These are phyloP conservation scores for Anthracocystis setariae DNA, from an alignment of 1,284 basidiomycete genomes.

Conservation along the genomic window DNA sequence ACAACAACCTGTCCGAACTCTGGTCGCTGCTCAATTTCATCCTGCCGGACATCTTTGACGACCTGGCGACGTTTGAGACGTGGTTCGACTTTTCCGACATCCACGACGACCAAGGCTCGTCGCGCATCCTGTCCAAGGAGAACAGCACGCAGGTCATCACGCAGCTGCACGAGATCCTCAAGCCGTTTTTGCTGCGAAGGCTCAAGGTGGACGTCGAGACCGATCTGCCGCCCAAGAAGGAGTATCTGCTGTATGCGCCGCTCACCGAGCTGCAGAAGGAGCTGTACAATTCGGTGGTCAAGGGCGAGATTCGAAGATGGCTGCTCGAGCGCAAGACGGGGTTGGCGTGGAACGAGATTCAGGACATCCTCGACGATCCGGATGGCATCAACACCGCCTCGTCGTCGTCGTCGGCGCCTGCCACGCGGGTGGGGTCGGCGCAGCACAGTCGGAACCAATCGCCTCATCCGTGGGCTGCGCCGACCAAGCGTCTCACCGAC, in stretches of 20 bases:
- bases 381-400: constrained; percentile 42
- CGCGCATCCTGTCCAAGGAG: constrained; percentile 70
- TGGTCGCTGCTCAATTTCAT: constrained; percentile 92
- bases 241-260: constrained; percentile 86
- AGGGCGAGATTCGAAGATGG: constrained; percentile 55
- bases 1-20: constrained; percentile 93
- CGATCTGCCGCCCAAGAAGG: constrained; percentile 64
- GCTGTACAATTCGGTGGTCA: constrained; percentile 76
- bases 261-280: constrained; percentile 82
- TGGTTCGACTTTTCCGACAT: constrained; percentile 71
- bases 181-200: constrained; percentile 63
- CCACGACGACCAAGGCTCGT: constrained; percentile 38
- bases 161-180: constrained; percentile 64
- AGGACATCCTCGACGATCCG: constrained; percentile 48
- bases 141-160: constrained; percentile 72
- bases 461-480: constrained; percentile 32
- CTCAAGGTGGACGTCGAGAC: constrained; percentile 63
- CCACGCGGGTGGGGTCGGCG: constrained; percentile 24
- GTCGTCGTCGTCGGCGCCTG: constrained; percentile 20
- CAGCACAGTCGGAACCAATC: constrained; percentile 32
- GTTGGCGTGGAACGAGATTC: constrained; percentile 47
- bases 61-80: constrained; percentile 87
- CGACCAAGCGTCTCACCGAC: constrained; percentile 17
- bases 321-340: constrained; percentile 61
- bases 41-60: constrained; percentile 77